A percentile compares a stretch with the other conserved stretches of the same genome.
These are phyloP conservation scores for Tremella fuciformis DNA, from an alignment of 768 basidiomycete genomes.

Conservation along the genomic window DNA sequence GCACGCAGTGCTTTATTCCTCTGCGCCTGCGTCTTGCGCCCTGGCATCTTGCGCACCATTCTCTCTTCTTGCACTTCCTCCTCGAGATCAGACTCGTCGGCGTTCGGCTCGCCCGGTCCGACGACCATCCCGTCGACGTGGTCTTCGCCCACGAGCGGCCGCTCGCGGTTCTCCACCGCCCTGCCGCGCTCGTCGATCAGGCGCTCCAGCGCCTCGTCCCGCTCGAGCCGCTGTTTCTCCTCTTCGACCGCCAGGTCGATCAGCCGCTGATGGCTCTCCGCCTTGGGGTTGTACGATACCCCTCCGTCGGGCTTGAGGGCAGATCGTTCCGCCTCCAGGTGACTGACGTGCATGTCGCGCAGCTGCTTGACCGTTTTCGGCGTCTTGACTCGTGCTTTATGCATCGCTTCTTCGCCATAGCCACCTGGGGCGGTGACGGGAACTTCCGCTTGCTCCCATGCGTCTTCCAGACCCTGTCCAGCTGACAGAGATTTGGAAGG, in stretches of 20 bases:
- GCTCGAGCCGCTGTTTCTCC: conserved; percentile 62
- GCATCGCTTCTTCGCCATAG: conserved; percentile 35
- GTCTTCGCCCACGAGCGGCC: conserved; percentile 38
- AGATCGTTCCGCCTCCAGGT: conserved; percentile 18
- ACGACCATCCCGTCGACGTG: conserved; percentile 65
- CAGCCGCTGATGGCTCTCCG: conserved; percentile 68
- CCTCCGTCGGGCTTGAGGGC: conserved; percentile 67
- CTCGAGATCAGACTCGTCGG: conserved; percentile 27
- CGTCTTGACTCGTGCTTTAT: conserved; percentile 47
- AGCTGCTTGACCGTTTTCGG: conserved; percentile 40
- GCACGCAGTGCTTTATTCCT: conserved; percentile 64
- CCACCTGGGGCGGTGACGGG: conserved; percentile 12
- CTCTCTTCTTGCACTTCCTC: conserved; percentile 47
- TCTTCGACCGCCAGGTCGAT: conserved; percentile 64
- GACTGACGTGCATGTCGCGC: conserved; percentile 28
- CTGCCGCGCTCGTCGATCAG: conserved; percentile 61
- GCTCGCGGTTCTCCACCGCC: conserved; percentile 49
- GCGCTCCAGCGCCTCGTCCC: conserved; percentile 59
- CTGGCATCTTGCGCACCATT: conserved; percentile 34
- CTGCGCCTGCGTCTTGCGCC: conserved; percentile 64
- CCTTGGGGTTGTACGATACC: conserved; percentile 83
- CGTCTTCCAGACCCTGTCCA: conserved; percentile 12
- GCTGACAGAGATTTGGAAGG: no score
- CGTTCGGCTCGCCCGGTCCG: conserved; percentile 38
- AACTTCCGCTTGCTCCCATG: conserved; percentile 40